Percentiles rank a stretch among this genome's conserved stretches.
Conservation (phyloP, 257 asterid species). For the Oldenlandia corymbosa region DNA sequence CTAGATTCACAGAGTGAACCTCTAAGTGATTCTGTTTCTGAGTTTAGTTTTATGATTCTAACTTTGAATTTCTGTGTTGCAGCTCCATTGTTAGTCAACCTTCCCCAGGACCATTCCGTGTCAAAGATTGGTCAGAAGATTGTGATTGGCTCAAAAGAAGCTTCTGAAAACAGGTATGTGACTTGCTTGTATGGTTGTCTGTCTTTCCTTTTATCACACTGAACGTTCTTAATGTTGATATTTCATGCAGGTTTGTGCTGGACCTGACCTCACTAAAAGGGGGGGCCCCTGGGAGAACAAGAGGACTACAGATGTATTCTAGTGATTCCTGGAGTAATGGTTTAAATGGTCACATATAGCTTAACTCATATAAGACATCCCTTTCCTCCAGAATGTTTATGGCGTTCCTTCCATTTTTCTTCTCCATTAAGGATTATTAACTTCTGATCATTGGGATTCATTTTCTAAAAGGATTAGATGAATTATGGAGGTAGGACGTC, state of each 20-base stretch:
- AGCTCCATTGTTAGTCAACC: constrained; percentile 31
- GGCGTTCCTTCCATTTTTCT: neutral
- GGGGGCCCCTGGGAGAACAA: constrained; percentile 85
- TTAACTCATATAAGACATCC: constrained; percentile 24
- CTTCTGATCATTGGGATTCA: neutral
- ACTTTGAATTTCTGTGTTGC: constrained; percentile 20
- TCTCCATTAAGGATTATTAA: neutral
- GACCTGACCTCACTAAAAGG: constrained; percentile 62
- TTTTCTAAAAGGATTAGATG: too few relatives aligned
- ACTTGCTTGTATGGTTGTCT: constrained; percentile 17
- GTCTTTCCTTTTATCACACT: neutral
- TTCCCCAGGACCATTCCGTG: constrained; percentile 45
- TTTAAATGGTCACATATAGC: constrained; percentile 19
- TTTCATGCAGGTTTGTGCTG: constrained; percentile 47
- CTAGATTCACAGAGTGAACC: too few relatives aligned
- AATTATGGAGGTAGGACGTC: neutral
- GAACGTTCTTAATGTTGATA: constrained; percentile 15
- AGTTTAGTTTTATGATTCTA: neutral
- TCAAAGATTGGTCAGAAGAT: constrained; percentile 53
- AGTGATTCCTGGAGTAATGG: constrained; percentile 24
- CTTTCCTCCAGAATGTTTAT: neutral
- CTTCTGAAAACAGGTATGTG: constrained; percentile 38
- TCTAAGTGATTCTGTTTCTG: neutral
- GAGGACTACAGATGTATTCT: constrained; percentile 47
- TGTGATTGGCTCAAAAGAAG: constrained; percentile 33